Base-by-base conservation (phyloP, 2,329 filamentous ascomycete species). In the Cladosporium cucumerinum region DNA sequence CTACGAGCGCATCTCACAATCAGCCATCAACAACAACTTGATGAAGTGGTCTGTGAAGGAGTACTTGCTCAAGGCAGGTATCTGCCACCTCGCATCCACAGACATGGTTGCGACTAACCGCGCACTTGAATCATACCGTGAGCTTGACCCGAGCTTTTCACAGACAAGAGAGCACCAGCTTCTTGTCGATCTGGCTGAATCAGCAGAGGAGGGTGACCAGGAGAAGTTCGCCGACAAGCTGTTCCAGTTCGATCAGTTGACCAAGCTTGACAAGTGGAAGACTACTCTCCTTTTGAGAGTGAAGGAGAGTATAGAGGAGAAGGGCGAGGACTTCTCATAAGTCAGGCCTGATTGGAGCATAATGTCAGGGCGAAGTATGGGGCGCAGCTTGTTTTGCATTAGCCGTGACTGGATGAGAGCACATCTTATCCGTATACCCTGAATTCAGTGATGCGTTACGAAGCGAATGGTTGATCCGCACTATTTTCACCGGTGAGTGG, bases 251-350 rank as follows among this genome's bases (percentile, higher is more conserved):
- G 93, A 97, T 77, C 91, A 96, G 81, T 84, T 97, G 81, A 95
- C 89, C 81, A 95, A 95, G 83, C 81, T 98, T 74, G 93, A 97
- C 76, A 95, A 94, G 82, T 98, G 94, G 94, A 97, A 97, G 89
- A 97, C 91, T 59, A 91, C 89, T 34, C 82, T 97, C 65, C 78
- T 97, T 68, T 81, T 96, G 74, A 86, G 88, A 71, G 85, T 97
- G 73, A 97, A 97, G 88, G 88, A 89, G 72, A 84, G 84, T 62
- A 96, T 97, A 72, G 89, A 94, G 79, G 84, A 87, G 74, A 82
- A 84, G 69, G 86, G 82, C 48, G 88, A 90, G 69, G 88, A 90
- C 72, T 90, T 90, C 72, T 88, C 88, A 67, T 90, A 25, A 55
- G 60, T 46, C 12, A 7, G 10, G 16, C 32, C 16, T 55, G 16